Evolutionary conservation across 2,329 filamentous ascomycete species (phyloP).

Genomic region (Pleomassaria siparia): DNA sequence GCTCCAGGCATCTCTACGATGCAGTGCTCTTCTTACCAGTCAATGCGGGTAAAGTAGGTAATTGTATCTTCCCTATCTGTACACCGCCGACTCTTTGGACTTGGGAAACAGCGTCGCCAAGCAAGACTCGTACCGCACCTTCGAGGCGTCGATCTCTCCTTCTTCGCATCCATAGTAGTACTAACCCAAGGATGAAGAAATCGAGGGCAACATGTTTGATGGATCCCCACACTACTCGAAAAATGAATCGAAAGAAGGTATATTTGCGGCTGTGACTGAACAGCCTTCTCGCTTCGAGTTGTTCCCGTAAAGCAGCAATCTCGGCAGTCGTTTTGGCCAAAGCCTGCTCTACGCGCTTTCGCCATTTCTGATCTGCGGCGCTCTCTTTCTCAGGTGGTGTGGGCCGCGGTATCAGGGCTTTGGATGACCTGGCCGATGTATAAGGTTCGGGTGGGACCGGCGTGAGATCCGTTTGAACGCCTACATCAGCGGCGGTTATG

Average conservation of each 20-base stretch:
- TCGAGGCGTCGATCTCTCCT: constrained; percentile 72
- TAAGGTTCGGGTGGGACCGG: constrained; percentile 11
- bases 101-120: constrained; percentile 51
- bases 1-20: background rate
- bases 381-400: constrained; percentile 14
- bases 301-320: constrained; percentile 86
- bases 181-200: constrained; percentile 62
- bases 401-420: constrained; percentile 17
- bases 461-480: constrained; percentile 16
- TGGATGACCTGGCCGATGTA: constrained; percentile 7
- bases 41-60: constrained; percentile 14
- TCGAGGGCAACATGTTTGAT: constrained; percentile 77
- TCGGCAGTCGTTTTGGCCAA: constrained; percentile 90
- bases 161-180: constrained; percentile 72
- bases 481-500: constrained; percentile 7
- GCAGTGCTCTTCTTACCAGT: constrained; percentile 16
- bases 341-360: constrained; percentile 78
- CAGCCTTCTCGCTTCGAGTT: constrained; percentile 76
- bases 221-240: constrained; percentile 59
- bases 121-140: constrained; percentile 68
- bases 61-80: constrained; percentile 24
- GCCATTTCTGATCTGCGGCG: constrained; percentile 64
- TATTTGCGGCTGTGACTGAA: constrained; percentile 67
- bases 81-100: constrained; percentile 36
- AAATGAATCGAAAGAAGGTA: constrained; percentile 58